Evolutionary conservation across 371 early-diverging fungal genomes (phyloP), one percentile per base, ranked within the genome.

Genomic region (Mortierella sp.): DNA sequence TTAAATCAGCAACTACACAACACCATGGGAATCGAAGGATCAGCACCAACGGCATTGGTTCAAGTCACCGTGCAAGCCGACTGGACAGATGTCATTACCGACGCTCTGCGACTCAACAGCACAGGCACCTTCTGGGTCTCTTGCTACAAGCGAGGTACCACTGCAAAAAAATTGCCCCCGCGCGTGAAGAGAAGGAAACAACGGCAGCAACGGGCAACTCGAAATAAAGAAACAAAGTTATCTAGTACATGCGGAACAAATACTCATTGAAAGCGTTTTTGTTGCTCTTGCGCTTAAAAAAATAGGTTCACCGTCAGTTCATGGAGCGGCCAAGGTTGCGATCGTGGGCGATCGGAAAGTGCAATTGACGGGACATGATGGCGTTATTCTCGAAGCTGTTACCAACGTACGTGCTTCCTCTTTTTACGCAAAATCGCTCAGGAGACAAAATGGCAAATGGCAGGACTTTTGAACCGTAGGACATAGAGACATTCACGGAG

Each of bases 111-210:
- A 67, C 74, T 50, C 44, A 76, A 76, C 51, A 78, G 69, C 46
- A 76, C 81, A 0, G 78, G 87, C 2, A 76, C 88, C 0, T 92
- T 92, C 76, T 92, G 92, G 92, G 81, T 91, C 9, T 91, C 91
- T 44, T 89, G 90, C 70, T 91, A 92, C 69, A 72, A 85, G 24
- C 83, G 81, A 89, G 90, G 92, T 91, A 59, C 0, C 0, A 5
- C 4, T 59, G 6, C 24, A 24, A 19, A 46, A 46, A 46, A 40
- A 40, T 24, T 53, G 24, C 24, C n/a, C n/a, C n/a, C n/a, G 6
- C n/a, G 54, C 54, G 5, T n/a, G 9, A n/a, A 54, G n/a, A 54
- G 24, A 54, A 5, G 9, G 24, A 54, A 6, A 40, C 2, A 40
- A 40, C 43, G 6, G 43, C n/a, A n/a, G n/a, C n/a, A 40, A 6